phyloP scores from a whole-genome alignment of 352 stramenopile species.

The Pythium diclinum region DNA sequence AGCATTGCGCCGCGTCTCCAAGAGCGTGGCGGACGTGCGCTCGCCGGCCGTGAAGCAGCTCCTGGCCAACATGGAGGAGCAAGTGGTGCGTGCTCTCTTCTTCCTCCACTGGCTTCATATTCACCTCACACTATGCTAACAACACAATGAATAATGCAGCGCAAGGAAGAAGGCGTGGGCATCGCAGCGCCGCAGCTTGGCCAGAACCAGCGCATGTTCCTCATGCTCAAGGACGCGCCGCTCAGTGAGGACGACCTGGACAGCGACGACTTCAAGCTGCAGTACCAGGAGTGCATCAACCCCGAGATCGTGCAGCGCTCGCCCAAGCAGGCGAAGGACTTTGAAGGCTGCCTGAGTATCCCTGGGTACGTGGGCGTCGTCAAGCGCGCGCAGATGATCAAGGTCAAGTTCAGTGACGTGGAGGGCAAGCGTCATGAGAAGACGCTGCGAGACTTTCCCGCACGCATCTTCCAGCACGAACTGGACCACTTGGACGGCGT shows the following conservation, averaged over 20 bases:
- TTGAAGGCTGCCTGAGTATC: slow-evolving; percentile 83
- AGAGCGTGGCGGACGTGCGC: slow-evolving; percentile 54
- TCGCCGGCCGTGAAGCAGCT: slow-evolving; percentile 46
- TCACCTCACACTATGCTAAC: neutral
- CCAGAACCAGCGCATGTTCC: slow-evolving; percentile 76
- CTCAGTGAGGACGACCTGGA: slow-evolving; percentile 52
- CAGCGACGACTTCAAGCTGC: slow-evolving; percentile 25
- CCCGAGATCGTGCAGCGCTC: slow-evolving; percentile 64
- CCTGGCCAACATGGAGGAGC: slow-evolving; percentile 55
- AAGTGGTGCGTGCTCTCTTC: slow-evolving; percentile 42
- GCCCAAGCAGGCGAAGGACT: slow-evolving; percentile 56
- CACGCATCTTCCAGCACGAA: slow-evolving; percentile 83
- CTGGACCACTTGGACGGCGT: slow-evolving; percentile 77
- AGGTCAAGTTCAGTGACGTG: slow-evolving; percentile 57
- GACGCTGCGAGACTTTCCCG: slow-evolving; percentile 69
- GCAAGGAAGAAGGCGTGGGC: slow-evolving; percentile 62
- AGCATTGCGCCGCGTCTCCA: slow-evolving; percentile 69
- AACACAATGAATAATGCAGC: slow-evolving; percentile 27
- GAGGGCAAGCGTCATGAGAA: slow-evolving; percentile 51
- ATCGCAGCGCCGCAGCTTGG: slow-evolving; percentile 76
- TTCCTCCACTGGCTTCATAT: neutral
- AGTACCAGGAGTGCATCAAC: slow-evolving; percentile 81
- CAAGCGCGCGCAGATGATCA: slow-evolving; percentile 52
- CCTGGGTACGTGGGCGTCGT: slow-evolving; percentile 80
- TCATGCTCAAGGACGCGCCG: slow-evolving; percentile 74